Evolutionary conservation across 2,329 filamentous ascomycete genomes (phyloP), one percentile per base, ranked within the genome.

Genomic region (Aspergillus sp.): DNA sequence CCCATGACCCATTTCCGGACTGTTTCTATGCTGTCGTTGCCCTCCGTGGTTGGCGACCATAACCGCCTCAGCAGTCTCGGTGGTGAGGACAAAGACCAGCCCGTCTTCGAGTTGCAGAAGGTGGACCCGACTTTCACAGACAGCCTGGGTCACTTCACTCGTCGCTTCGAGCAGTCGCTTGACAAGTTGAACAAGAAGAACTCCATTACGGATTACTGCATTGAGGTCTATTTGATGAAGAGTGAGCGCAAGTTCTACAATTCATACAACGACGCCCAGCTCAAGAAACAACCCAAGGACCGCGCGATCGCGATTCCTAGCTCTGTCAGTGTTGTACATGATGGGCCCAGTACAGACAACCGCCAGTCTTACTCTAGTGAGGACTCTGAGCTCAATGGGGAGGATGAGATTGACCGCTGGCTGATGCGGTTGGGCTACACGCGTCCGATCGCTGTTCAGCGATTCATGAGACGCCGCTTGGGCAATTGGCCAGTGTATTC

Each of bases 71-170:
- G 32, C 32, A 36, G 32, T 36, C 32, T 36, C 11, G 32, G 32
- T 5, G 32, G 32, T 2, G 84, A 85, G 23, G 84, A 84, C 59
- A 85, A 85, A 66, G 82, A 82, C 53, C 81, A 86, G 17, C 49
- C 57, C 8, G 39, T 58, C 66, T 86, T 83, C 68, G 82, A 84
- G 63, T 81, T 88, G 23, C 86, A 89, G 69, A 85, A 88, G 59
- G 84, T 89, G 0, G 85, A 87, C 66, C 86, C 86, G 2, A 86
- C 85, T 75, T 89, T 89, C 75, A 88, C 83, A 4, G 86, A 89
- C 68, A 81, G 82, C 48, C 84, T 80, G 30, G 86, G 85, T 36
- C 79, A 86, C 61, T 89, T 86, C 71, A 85, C 83, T 62, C 78
- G 79, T 61, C 80, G 76, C 4, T 88, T 88, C 63, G 82, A 84